These are phyloP conservation scores for Graphium sp. DNA, from an alignment of 2,329 filamentous ascomycete species.

Conservation along the genomic window DNA sequence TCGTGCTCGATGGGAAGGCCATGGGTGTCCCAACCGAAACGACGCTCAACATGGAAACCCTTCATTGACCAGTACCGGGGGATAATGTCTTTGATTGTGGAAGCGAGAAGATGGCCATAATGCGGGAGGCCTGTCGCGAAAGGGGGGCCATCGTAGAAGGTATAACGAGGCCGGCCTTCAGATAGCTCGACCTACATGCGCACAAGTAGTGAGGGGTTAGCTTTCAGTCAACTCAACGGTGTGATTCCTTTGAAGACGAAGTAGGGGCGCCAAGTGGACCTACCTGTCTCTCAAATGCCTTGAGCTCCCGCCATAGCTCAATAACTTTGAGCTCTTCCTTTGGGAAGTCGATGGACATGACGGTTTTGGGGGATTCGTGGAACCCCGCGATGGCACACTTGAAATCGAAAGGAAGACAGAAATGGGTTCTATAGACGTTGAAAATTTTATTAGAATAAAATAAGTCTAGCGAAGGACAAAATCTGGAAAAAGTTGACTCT, in stretches of 20 bases:
- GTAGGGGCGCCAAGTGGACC: no score
- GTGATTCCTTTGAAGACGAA: no score
- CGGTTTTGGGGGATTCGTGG: no score
- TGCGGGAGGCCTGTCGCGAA: constrained; percentile 23
- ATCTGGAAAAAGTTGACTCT: no score
- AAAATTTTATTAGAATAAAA: no score
- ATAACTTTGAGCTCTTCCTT: constrained; percentile 9
- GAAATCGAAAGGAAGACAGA: no score
- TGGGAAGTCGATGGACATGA: constrained; percentile 9
- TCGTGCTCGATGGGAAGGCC: constrained; percentile 81
- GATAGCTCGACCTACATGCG: no score
- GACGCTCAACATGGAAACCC: constrained; percentile 67
- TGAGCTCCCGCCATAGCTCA: constrained; percentile 8
- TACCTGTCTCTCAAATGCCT: constrained; percentile 11
- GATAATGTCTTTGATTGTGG: constrained; percentile 85
- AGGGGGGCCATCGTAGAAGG: constrained; percentile 83
- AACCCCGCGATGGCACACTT: no score
- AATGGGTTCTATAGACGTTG: no score
- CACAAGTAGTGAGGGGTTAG: no score
- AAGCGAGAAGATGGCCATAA: constrained; percentile 53
- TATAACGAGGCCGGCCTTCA: constrained; percentile 67
- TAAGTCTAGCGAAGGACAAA: no score
- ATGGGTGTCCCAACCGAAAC: constrained; percentile 80
- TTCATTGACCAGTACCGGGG: constrained; percentile 89
- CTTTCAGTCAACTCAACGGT: no score